Evolutionary conservation across 805 yeast species (phyloP), one percentile per base, ranked within the genome.

Genomic region (Cyberlindnera maritima): DNA sequence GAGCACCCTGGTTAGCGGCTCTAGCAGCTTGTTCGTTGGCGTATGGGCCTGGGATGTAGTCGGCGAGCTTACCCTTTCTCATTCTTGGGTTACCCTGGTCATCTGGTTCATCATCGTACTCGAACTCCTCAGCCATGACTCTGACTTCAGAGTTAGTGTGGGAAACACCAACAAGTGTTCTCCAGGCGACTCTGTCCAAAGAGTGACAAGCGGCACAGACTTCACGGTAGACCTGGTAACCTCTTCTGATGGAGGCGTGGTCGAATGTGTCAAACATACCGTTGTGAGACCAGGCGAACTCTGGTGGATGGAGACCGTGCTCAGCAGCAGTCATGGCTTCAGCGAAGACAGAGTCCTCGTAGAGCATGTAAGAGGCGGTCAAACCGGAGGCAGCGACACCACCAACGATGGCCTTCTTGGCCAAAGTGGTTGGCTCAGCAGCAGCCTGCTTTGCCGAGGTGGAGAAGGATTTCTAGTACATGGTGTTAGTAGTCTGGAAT

Each of bases 141-240:
- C 87, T 87, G 60, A 84, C 97, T 74, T 94, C 99, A 55, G 81
- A 63, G 62, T 88, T 78, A 49, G 95, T 82, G 77, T 92, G 98
- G 42, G 97, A 86, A 36, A 94, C 99, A 70, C 95, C 99, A 57
- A 94, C 97, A 63, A 94, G 73, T 63, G 91, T 86, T 81, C 99
- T 89, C 99, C 99, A 94, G 37, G 98, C 96, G 58, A 94, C 85
- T 77, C 96, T 83, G 69, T 91, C 92, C 63, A 94, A 75, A 31
- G 99, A 92, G 75, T 94, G 99, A 74, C 99, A 94, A 47, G 98
- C 94, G 52, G 99, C 96, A 79, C 99, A 94, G 46, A 94, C 99
- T 75, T 94, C 99, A 72, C 90, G 85, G 80, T 94, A 94, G 52
- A 94, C 99, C 70, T 89, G 97, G 84, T 85, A 94, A 61, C 99